Base-by-base conservation (phyloP, 176 grass and related monocot genomes). In the Elymus sibiricus region DNA sequence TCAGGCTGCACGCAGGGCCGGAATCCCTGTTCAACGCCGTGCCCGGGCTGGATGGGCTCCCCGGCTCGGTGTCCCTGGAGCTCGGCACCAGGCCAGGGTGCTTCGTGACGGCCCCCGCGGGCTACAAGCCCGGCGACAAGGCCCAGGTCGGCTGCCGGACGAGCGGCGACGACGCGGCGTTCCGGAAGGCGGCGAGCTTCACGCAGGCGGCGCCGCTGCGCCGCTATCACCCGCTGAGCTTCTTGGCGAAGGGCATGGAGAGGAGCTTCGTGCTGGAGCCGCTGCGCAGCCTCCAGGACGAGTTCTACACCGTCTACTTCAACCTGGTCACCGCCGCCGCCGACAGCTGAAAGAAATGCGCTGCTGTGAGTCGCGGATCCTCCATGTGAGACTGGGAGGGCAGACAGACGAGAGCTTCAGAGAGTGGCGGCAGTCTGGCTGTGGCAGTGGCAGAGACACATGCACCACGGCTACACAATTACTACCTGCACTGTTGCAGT, bases 261-360 rank as follows among this genome's bases (percentile, higher is more conserved):
- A 83, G 90, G 86, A 95, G 79, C 68, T 95, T 95, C 74, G 39
- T 94, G 24, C 75, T 98, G 64, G 83, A 98, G 84, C 96, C 96
- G 44, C 74, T 98, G 88, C 56, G 72, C 31, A 92, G 88, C 85
- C 80, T 98, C 56, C 91, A 37, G 38, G 93, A 98, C 62, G 96
- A 95, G 84, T 92, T 89, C 78, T 98, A 95, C 68, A 92, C 93
- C 6, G 83, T 98, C 44, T 95, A 98, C 79, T 98, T 98, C 79
- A 92, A 90, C 85, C 64, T 98, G 59, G 82, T 83, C 58, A 77
- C 29, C 14, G 42, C 42, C 14, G 25, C 71, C 42, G 43, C 15
- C 43, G 74, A n/a, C 34, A 80, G 58, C 78, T 63, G 39, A 76
- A 44, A 38, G 37, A 38, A 51, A 17, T 1, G 47, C 15, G 15